Evolutionary conservation across 2,329 filamentous ascomycete genomes (phyloP), one percentile per base, ranked within the genome.

Genomic region (Diaporthe australafricana): DNA sequence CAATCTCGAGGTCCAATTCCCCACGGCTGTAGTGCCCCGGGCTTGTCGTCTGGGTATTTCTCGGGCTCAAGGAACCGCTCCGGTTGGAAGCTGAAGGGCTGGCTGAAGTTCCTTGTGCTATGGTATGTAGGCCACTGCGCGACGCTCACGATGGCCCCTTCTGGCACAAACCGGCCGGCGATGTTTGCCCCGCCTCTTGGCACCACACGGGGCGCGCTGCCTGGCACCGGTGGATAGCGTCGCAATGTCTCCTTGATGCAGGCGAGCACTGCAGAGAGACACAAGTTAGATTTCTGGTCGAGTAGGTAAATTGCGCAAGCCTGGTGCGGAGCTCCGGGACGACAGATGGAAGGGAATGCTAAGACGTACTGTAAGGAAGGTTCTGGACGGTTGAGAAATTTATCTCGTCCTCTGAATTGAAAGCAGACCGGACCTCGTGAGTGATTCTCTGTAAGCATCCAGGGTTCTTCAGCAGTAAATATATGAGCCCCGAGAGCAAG

Each of bases 1-100:
- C 87, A 88, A 62, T 87, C 86, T 3, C 87, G 78, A 9, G 87
- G 83, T 0, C 87, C 86, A 3, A 84, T 68, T 1, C 82, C 82
- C 70, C 88, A 88, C 0, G 87, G 84, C 77, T 87, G 83, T 60
- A 85, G 79, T 1, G 81, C 82, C 0, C 83, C 82, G 48, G 79
- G 79, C 42, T 79, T 81, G 73, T 89, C 87, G 30, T 75, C 68
- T 0, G 74, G 75, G 73, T 83, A 88, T 2, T 77, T 78, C 12
- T 77, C 74, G 9, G 84, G 81, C 17, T 78, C 80, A 0, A 85
- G 75, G 80, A 84, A 89, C 0, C 87, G 81, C 74, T 89, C 85
- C 0, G 87, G 87, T 3, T 79, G 79, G 75, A 84, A 90, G 0
- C 76, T 77, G 30, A 83, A 78, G 0, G 87, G 83, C 1, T 85